Evolutionary conservation across 1,284 basidiomycete species (phyloP).

Genomic region (Puccinia hordei): DNA sequence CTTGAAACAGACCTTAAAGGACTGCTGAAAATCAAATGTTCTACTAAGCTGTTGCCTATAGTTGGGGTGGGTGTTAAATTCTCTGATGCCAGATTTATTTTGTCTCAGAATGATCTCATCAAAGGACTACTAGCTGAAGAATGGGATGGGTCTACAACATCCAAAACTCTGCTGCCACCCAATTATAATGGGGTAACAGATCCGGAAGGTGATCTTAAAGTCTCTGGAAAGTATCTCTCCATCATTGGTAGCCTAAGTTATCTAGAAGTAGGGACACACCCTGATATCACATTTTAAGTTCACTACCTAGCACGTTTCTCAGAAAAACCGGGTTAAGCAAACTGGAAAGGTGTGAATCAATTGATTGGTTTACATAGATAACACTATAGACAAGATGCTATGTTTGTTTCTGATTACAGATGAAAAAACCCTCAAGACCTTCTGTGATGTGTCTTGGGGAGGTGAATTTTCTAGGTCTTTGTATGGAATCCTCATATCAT

Average conservation of each 20-base stretch:
- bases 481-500: no score
- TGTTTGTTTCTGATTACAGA: conserved; percentile 27
- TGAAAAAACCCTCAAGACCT: background rate
- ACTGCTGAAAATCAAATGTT: conserved; percentile 7
- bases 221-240: background rate
- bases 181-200: background rate
- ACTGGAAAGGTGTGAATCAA: conserved; percentile 21
- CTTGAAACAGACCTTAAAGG: background rate
- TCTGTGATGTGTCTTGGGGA: no score
- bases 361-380: background rate
- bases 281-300: conserved; percentile 18
- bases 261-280: background rate
- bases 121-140: background rate
- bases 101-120: background rate
- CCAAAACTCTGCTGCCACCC: background rate
- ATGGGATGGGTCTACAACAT: background rate
- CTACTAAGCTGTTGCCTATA: background rate
- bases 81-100: background rate
- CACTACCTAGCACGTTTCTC: background rate
- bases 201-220: no score
- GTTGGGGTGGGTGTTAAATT: background rate
- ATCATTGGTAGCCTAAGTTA: background rate
- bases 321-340: background rate
- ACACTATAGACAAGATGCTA: background rate
- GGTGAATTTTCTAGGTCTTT: no score